Evolutionary conservation across 2,329 filamentous ascomycete genomes (phyloP), one percentile per base, ranked within the genome.

Genomic region (Arthrobotrys conoides): DNA sequence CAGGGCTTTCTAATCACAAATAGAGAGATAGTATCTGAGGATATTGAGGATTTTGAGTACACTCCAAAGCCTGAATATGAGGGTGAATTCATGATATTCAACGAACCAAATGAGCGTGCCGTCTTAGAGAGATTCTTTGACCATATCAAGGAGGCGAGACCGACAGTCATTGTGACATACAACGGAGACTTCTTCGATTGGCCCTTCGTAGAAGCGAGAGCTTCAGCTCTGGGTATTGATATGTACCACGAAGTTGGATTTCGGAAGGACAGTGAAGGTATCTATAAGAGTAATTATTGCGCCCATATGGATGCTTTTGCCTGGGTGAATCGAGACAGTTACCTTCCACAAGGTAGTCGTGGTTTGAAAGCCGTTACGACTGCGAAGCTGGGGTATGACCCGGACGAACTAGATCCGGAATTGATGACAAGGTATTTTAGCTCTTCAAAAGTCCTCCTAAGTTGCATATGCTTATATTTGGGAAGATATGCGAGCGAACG

Each of bases 181-280:
- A 99, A 99, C 93, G 96, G 96, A 86, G 96, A 99, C 87, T 99
- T 99, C 84, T 99, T 99, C 90, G 96, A 99, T 91, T 99, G 96
- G 96, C 95, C 96, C 0, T 99, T 96, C 83, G 94, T 99, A 24
- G 96, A 99, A 86, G 90, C 96, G 53, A 89, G 96, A 86, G 93
- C 96, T 30, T 96, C 94, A 83, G 89, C 97, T 81, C 96, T 82
- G 59, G 96, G 96, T 33, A 97, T 99, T 83, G 96, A 99, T 85
- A 98, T 99, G 96, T 99, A 99, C 85, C 92, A 92, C 80, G 96
- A 99, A 84, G 99, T 97, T 82, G 96, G 96, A 4, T 99, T 97
- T 89, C 91, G 91, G 82, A 98, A 96, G 85, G 96, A 97, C 85
- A 92, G 87, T 82, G 96, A 99, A 83, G 96, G 98, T 83, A 93